phyloP scores from a whole-genome alignment of 139 green algal species.

The Desmodesmus armatus region DNA sequence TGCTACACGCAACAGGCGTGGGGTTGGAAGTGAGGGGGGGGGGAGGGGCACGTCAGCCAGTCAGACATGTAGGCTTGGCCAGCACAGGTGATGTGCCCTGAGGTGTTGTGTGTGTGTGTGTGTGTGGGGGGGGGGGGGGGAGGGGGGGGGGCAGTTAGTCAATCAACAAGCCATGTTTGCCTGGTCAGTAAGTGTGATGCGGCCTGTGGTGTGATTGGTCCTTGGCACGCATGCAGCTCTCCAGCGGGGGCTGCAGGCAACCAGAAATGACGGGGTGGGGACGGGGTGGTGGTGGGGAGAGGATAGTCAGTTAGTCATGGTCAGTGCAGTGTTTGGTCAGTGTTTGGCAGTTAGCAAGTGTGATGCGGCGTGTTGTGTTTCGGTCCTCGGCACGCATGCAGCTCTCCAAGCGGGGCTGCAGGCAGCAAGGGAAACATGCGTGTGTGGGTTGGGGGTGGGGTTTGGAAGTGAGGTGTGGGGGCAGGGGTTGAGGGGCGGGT shows the following conservation, averaged over 20 bases:
- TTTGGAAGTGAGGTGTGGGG: neutral
- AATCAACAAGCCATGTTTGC: too few species aligned
- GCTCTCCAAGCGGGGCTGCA: slow-evolving; percentile 43
- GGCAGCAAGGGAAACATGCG: neutral
- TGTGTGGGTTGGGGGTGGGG: too few species aligned
- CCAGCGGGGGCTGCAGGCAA: neutral
- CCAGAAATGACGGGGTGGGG: too few species aligned
- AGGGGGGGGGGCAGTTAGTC: too few species aligned
- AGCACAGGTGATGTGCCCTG: neutral
- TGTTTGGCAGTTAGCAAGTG: slow-evolving; percentile 5
- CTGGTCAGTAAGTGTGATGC: neutral
- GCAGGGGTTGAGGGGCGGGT: too few species aligned
- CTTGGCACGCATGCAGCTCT: neutral
- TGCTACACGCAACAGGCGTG: slow-evolving; percentile 25
- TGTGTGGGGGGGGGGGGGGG: too few species aligned
- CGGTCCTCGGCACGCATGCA: slow-evolving; percentile 49
- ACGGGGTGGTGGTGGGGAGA: neutral
- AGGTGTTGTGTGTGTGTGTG: neutral
- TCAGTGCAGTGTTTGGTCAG: slow-evolving; percentile 34
- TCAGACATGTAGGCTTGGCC: too few species aligned
- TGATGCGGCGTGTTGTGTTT: too few species aligned
- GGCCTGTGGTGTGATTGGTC: neutral
- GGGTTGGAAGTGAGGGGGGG: too few species aligned
- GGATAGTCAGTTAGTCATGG: neutral
- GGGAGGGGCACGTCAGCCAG: too few species aligned